These are phyloP conservation scores for Rhizopus sp. DNA, from an alignment of 371 early-diverging fungal species.

Conservation along the genomic window DNA sequence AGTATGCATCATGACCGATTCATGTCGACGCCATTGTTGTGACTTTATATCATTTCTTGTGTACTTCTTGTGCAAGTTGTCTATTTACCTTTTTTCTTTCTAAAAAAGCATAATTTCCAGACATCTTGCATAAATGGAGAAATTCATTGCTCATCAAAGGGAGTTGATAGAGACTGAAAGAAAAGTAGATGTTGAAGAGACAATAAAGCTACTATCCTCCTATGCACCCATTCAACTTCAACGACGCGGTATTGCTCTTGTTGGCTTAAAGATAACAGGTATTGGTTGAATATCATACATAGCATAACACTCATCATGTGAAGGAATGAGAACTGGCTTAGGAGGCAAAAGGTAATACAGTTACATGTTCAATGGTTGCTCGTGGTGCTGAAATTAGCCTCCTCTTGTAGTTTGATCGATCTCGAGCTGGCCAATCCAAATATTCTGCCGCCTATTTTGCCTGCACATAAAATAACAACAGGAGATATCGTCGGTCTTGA, in stretches of 20 bases:
- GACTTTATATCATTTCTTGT: too few species aligned
- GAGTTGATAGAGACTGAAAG: constrained; percentile 64
- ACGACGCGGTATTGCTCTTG: constrained; percentile 67
- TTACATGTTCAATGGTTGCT: too few species aligned
- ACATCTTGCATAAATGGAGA: constrained; percentile 8
- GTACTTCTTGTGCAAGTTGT: too few species aligned
- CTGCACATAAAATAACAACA: constrained; percentile 65
- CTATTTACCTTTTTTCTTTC: too few species aligned
- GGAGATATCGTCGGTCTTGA: constrained; percentile 81
- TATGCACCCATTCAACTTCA: constrained; percentile 68
- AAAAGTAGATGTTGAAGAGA: constrained; percentile 66
- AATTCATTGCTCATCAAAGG: constrained; percentile 54
- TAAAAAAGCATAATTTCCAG: too few species aligned
- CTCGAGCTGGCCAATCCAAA: constrained; percentile 61
- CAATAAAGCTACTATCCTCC: constrained; percentile 46
- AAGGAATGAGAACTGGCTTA: constrained; percentile 71
- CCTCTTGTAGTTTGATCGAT: constrained; percentile 58
- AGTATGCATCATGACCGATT: too few species aligned
- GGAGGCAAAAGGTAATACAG: constrained; percentile 68
- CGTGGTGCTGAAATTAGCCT: background rate
- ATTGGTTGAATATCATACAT: background rate
- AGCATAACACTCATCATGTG: background rate
- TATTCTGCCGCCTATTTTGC: constrained; percentile 56
- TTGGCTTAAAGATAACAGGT: constrained; percentile 65
- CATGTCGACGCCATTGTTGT: too few species aligned